Conservation (phyloP, 805 yeast genomes). For the Saturnispora besseyi region DNA sequence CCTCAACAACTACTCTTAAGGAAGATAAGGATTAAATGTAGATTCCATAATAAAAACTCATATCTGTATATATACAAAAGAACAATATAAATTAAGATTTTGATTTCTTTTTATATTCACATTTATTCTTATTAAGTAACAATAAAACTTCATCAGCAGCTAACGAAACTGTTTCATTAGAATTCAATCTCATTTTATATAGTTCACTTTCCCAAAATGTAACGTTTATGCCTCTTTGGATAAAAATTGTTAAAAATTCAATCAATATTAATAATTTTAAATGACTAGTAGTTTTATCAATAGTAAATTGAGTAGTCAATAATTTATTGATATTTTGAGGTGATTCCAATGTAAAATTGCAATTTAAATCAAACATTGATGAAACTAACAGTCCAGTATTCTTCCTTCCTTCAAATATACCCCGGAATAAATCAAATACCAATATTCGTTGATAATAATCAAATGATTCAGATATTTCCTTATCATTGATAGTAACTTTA, state of each 20-base stretch:
- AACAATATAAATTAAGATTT: neutral
- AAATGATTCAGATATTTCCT: slow-evolving; percentile 1
- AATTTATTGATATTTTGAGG: slow-evolving; percentile 1
- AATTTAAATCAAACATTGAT: neutral
- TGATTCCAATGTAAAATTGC: slow-evolving; percentile 5
- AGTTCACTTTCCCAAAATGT: neutral
- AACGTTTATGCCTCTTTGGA: slow-evolving; percentile 1
- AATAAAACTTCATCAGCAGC: neutral
- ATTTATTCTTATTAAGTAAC: neutral
- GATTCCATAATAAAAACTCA: neutral
- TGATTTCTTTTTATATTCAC: neutral
- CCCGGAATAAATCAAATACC: slow-evolving; percentile 10
- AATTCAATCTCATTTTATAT: neutral
- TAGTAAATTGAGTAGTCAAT: neutral
- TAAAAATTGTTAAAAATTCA: slow-evolving; percentile 3
- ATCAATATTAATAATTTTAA: slow-evolving; percentile 2
- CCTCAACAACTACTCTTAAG: slow-evolving; percentile 11
- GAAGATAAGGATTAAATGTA: slow-evolving; percentile 12
- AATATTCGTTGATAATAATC: slow-evolving; percentile 8
- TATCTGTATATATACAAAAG: neutral
- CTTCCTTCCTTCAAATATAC: slow-evolving; percentile 6
- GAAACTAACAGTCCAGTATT: slow-evolving; percentile 7
- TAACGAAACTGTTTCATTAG: slow-evolving; percentile 1
- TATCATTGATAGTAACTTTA: neutral
- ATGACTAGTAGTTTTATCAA: neutral